A percentile compares a stretch with the other conserved stretches of the same genome.
Conservation (phyloP, 495 filamentous ascomycete species). For the Lasiosphaeria ovina region DNA sequence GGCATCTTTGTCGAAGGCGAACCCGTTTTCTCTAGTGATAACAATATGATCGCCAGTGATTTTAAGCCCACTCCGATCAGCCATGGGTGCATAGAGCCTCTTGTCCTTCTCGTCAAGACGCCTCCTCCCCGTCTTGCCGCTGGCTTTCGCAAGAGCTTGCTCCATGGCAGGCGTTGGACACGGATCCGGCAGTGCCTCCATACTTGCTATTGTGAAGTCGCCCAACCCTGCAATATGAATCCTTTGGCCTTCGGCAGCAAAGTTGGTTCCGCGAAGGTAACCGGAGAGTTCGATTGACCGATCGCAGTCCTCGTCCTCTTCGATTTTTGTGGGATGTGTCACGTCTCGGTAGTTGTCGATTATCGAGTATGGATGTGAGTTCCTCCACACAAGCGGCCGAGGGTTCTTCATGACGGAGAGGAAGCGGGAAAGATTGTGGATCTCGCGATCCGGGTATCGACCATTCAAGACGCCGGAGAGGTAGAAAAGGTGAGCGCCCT, state of each 20-base stretch:
- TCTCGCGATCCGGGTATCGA: slow-evolving; percentile 92
- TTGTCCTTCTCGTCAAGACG: slow-evolving; percentile 94
- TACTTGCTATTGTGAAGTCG: slow-evolving; percentile 79
- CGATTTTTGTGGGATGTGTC: slow-evolving; percentile 86
- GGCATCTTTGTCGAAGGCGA: slow-evolving; percentile 73
- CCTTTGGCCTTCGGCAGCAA: slow-evolving; percentile 78
- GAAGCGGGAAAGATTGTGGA: slow-evolving; percentile 92
- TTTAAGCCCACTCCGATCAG: slow-evolving; percentile 87
- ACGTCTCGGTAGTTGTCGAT: slow-evolving; percentile 93
- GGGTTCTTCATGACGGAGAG: slow-evolving; percentile 99
- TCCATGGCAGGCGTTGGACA: slow-evolving; percentile 92
- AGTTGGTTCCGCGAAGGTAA: slow-evolving; percentile 94
- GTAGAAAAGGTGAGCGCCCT: slow-evolving; percentile 95
- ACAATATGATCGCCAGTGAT: slow-evolving; percentile 59
- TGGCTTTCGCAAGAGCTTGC: slow-evolving; percentile 74
- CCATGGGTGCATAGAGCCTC: slow-evolving; percentile 94
- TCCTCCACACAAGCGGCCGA: slow-evolving; percentile 91
- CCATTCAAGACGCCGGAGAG: slow-evolving; percentile 93
- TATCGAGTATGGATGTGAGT: slow-evolving; percentile 88
- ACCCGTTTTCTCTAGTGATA: slow-evolving; percentile 58
- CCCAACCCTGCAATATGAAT: slow-evolving; percentile 93
- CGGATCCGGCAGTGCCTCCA: slow-evolving; percentile 87
- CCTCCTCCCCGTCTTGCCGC: slow-evolving; percentile 72
- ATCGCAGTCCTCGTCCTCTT: slow-evolving; percentile 84
- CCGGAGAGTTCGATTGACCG: slow-evolving; percentile 88